Evolutionary conservation across 2,329 filamentous ascomycete genomes (phyloP).

Genomic region (Orbilia javanica): DNA sequence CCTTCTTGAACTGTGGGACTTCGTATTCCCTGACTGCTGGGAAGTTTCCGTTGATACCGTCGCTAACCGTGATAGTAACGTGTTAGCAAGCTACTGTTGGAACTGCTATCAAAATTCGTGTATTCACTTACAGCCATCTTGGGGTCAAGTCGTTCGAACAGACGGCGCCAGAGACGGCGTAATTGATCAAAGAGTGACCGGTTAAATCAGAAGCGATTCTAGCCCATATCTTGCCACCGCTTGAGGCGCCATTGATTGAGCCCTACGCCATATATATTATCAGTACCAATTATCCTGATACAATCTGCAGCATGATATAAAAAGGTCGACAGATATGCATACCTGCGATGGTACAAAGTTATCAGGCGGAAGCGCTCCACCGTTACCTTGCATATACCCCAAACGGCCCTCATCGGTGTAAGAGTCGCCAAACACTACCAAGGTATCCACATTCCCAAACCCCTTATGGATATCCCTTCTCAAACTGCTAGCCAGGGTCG

Average conservation of each 20-base stretch:
- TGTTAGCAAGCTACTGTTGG: neutral
- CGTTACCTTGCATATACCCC: conserved; percentile 73
- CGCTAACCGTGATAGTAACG: conserved; percentile 63
- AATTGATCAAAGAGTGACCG: conserved; percentile 73
- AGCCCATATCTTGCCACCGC: conserved; percentile 77
- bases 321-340: conserved; percentile 37
- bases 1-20: conserved; percentile 71
- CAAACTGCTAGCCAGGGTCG: conserved; percentile 37
- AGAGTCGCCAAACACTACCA: conserved; percentile 61
- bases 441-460: conserved; percentile 53
- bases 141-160: conserved; percentile 78
- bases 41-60: conserved; percentile 70
- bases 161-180: conserved; percentile 79
- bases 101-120: neutral
- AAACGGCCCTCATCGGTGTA: conserved; percentile 80
- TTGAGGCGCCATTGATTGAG: conserved; percentile 70
- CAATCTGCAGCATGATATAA: neutral
- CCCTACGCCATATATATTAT: conserved; percentile 64
- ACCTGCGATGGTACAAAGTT: conserved; percentile 59
- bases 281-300: neutral
- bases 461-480: conserved; percentile 53
- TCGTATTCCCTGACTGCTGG: conserved; percentile 75
- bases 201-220: conserved; percentile 75
- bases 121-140: conserved; percentile 64
- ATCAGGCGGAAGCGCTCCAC: conserved; percentile 75